These are phyloP conservation scores for Mikania micrantha DNA, from an alignment of 129 eudicot species.

Conservation along the genomic window DNA sequence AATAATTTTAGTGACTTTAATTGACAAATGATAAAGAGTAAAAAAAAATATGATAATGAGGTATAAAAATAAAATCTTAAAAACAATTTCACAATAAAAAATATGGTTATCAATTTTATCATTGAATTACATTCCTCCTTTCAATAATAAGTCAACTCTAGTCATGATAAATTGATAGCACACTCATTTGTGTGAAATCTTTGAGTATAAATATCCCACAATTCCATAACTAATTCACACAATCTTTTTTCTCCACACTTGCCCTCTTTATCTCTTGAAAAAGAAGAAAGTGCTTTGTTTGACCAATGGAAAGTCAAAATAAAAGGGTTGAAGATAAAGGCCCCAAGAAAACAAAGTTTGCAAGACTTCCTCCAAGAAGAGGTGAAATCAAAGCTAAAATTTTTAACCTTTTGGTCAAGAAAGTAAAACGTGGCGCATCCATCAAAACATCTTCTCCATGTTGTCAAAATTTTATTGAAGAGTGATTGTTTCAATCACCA, in stretches of 20 bases:
- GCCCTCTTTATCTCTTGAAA: background rate
- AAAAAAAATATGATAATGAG: too few species aligned
- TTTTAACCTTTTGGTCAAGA: constrained; percentile 9
- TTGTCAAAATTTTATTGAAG: background rate
- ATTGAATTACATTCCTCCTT: too few species aligned
- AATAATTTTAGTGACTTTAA: too few species aligned
- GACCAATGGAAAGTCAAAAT: constrained; percentile 21
- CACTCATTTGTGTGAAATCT: constrained; percentile 21
- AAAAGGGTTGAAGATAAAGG: constrained; percentile 3
- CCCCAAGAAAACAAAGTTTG: background rate
- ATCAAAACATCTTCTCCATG: constrained; percentile 7
- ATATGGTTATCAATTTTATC: too few species aligned
- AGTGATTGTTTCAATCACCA: background rate
- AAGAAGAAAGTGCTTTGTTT: constrained; percentile 6
- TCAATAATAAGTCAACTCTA: background rate
- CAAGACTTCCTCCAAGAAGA: constrained; percentile 34
- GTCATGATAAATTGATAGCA: background rate
- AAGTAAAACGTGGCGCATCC: constrained; percentile 8
- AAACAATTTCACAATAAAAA: too few species aligned
- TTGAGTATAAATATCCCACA: constrained; percentile 20
- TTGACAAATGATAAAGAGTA: too few species aligned
- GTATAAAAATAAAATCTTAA: too few species aligned
- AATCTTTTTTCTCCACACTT: background rate
- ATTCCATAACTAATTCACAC: background rate
- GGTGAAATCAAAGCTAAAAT: constrained; percentile 29